phyloP scores from a whole-genome alignment of 2,329 filamentous ascomycete species.

The Colletotrichum lindemuthianum region DNA sequence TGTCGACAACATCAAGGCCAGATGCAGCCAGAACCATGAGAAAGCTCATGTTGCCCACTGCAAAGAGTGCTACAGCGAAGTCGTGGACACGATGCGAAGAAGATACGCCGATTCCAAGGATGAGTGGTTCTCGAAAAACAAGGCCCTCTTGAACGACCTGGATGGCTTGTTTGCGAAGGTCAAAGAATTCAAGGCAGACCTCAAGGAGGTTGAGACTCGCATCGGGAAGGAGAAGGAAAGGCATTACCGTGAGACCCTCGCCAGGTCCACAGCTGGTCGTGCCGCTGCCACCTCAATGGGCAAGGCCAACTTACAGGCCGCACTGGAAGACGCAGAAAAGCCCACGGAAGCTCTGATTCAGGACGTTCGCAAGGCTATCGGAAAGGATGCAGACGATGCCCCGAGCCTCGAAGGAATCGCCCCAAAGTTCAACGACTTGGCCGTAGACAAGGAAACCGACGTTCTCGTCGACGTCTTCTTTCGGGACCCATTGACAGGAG shows the following conservation, averaged over 20 bases:
- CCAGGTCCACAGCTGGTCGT: conserved; percentile 33
- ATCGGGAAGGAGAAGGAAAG: conserved; percentile 62
- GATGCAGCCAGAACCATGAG: conserved; percentile 55
- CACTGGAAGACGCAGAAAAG: conserved; percentile 28
- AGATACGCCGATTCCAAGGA: conserved; percentile 48
- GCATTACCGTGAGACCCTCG: conserved; percentile 58
- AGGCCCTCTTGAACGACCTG: conserved; percentile 60
- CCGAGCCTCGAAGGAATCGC: conserved; percentile 27
- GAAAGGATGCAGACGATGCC: conserved; percentile 2
- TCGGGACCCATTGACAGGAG: conserved; percentile 47
- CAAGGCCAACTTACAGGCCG: conserved; percentile 14
- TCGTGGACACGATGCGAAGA: conserved; percentile 57
- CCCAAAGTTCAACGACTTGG: conserved; percentile 29
- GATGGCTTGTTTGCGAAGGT: conserved; percentile 60
- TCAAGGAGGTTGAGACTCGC: conserved; percentile 59
- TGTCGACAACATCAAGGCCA: conserved; percentile 52
- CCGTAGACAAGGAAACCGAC: conserved; percentile 19
- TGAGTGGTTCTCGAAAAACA: conserved; percentile 64
- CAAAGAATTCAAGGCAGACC: conserved; percentile 52
- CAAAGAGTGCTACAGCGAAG: conserved; percentile 57
- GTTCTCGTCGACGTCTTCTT: conserved; percentile 43
- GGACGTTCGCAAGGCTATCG: conserved; percentile 23
- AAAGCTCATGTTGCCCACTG: conserved; percentile 57
- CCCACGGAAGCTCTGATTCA: conserved; percentile 8
- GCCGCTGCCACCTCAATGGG: conserved; percentile 32